Evolutionary conservation across 1,284 basidiomycete genomes (phyloP).

Genomic region (Ganoderma sinense): DNA sequence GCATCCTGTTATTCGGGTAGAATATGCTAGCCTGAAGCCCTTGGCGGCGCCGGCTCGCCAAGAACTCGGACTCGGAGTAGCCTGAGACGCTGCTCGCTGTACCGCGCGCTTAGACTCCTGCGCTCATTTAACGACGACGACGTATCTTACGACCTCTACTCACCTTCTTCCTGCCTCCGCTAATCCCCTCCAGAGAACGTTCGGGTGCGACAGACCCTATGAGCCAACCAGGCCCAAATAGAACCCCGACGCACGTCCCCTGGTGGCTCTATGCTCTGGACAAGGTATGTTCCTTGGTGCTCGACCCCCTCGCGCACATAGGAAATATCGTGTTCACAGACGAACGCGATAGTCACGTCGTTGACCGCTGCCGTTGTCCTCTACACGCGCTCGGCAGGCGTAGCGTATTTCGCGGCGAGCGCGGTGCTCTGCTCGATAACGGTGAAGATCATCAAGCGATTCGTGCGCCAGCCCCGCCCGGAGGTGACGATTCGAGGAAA

Average conservation of each 20-base stretch:
- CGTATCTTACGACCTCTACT: too few species aligned
- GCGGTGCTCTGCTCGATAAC: slow-evolving; percentile 67
- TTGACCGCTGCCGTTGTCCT: slow-evolving; percentile 65
- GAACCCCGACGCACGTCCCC: not conserved
- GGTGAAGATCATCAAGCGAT: slow-evolving; percentile 74
- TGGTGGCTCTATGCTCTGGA: slow-evolving; percentile 29
- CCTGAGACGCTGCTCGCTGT: not conserved
- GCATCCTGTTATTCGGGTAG: too few species aligned
- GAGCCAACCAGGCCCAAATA: not conserved
- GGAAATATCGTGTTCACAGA: slow-evolving; percentile 31
- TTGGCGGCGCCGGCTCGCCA: too few species aligned
- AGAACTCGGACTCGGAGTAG: too few species aligned
- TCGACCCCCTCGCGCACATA: not conserved
- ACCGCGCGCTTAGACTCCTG: not conserved
- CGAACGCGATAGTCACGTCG: slow-evolving; percentile 56
- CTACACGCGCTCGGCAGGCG: slow-evolving; percentile 73
- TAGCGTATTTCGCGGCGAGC: slow-evolving; percentile 73
- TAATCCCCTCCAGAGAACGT: not conserved
- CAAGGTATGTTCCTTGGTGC: slow-evolving; percentile 16
- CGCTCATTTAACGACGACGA: not conserved
- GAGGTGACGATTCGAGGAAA: slow-evolving; percentile 40
- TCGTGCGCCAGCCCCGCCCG: slow-evolving; percentile 80
- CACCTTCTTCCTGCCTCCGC: not conserved
- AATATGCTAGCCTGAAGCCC: too few species aligned
- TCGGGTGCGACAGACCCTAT: not conserved